Conservation (phyloP, 208 protist genomes). For the Acanthamoeba lenticulata region DNA sequence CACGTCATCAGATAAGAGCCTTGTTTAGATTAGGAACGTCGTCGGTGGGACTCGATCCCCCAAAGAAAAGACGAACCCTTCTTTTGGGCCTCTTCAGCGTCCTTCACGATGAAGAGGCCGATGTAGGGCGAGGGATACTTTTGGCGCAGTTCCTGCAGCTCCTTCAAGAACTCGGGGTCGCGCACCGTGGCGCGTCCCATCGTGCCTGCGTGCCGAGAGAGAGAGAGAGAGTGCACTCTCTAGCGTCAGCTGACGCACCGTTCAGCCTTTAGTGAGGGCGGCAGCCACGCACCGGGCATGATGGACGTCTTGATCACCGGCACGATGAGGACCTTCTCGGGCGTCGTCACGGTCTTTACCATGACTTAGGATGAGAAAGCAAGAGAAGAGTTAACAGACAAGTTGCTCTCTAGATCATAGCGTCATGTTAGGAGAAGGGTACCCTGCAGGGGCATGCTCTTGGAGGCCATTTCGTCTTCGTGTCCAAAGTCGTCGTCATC, state of each 20-base stretch:
- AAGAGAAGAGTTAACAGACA: background rate
- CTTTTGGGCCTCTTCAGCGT: conserved; percentile 35
- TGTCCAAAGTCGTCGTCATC: background rate
- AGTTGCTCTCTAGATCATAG: background rate
- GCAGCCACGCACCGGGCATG: background rate
- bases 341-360: background rate
- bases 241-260: too few species aligned
- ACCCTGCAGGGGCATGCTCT: background rate
- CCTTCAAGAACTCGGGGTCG: conserved; percentile 57
- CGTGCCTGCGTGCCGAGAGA: background rate
- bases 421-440: background rate
- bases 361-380: background rate
- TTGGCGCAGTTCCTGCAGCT: conserved; percentile 32
- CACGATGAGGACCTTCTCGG: conserved; percentile 34
- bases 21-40: too few species aligned
- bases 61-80: background rate
- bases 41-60: too few species aligned
- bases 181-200: conserved; percentile 21
- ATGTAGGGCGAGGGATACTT: conserved; percentile 58
- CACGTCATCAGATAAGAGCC: background rate
- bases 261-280: background rate
- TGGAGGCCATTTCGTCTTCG: background rate
- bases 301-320: conserved; percentile 58
- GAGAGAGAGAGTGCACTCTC: too few species aligned
- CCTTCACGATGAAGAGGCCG: conserved; percentile 57